These are phyloP conservation scores for Alternaria sp. DNA, from an alignment of 2,329 filamentous ascomycete genomes.

Conservation along the genomic window DNA sequence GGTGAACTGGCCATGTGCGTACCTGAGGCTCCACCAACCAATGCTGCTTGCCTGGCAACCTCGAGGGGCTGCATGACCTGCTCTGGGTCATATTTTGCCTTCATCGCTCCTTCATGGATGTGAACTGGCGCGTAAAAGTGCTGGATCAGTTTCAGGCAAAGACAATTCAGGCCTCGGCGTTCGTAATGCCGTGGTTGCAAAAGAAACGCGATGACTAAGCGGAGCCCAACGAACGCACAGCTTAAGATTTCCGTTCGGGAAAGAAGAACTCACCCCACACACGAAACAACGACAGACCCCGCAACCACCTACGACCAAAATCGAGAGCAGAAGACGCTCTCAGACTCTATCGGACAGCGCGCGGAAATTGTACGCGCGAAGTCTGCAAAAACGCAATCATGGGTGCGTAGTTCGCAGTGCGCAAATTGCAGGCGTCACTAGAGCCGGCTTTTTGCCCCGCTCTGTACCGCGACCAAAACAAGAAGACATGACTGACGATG, in stretches of 20 bases:
- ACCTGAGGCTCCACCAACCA: slow-evolving; percentile 44
- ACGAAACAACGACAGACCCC: slow-evolving; percentile 33
- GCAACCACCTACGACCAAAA: slow-evolving; percentile 37
- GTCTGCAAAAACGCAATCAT: slow-evolving; percentile 66
- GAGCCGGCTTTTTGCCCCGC: slow-evolving; percentile 41
- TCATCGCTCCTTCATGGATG: slow-evolving; percentile 39
- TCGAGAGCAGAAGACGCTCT: slow-evolving; percentile 44
- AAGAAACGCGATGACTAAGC: slow-evolving; percentile 29
- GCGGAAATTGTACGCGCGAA: slow-evolving; percentile 49
- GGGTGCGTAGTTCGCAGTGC: slow-evolving; percentile 53
- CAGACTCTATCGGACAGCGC: slow-evolving; percentile 46
- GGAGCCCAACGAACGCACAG: slow-evolving; percentile 31
- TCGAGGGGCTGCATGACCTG: slow-evolving; percentile 42
- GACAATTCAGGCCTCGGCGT: slow-evolving; percentile 12
- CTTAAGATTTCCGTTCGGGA: slow-evolving; percentile 36
- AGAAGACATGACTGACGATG: slow-evolving; percentile 55
- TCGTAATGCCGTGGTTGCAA: slow-evolving; percentile 19
- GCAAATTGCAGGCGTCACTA: slow-evolving; percentile 33
- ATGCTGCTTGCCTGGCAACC: slow-evolving; percentile 36
- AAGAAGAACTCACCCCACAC: slow-evolving; percentile 28
- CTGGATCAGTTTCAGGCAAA: slow-evolving; percentile 8
- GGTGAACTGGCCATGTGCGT: slow-evolving; percentile 25
- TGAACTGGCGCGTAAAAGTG: slow-evolving; percentile 7
- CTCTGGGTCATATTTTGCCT: slow-evolving; percentile 29
- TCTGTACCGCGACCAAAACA: slow-evolving; percentile 25